Evolutionary conservation across 345 rosid genomes (phyloP).

Genomic region (Ailanthus altissimus): DNA sequence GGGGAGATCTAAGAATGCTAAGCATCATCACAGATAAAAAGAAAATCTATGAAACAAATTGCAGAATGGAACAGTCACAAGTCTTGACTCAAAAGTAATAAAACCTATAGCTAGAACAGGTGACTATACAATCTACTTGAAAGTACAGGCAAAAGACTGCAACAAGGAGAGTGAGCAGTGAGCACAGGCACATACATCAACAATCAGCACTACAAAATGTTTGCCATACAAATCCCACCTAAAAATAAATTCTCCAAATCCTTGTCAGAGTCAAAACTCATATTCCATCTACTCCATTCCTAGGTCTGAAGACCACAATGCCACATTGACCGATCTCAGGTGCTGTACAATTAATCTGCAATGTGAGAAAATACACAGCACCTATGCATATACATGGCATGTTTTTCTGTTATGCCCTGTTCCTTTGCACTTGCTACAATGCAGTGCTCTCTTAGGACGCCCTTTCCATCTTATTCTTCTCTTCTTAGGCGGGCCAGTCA

Average conservation of each 20-base stretch:
- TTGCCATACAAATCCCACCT: neutral
- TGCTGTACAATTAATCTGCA: constrained; percentile 13
- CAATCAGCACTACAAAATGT: neutral
- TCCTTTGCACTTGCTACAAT: constrained; percentile 56
- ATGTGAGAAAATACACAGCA: neutral
- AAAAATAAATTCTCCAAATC: constrained; percentile 5
- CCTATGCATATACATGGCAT: constrained; percentile 37
- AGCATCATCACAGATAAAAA: neutral
- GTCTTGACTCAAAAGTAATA: neutral
- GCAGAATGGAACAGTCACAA: neutral
- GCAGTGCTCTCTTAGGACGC: constrained; percentile 39
- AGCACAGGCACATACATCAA: neutral
- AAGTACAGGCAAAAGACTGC: constrained; percentile 1
- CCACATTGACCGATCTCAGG: constrained; percentile 8
- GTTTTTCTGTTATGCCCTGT: constrained; percentile 54
- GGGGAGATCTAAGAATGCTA: neutral
- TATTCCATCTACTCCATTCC: constrained; percentile 10
- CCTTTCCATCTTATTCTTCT: constrained; percentile 34
- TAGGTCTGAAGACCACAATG: neutral
- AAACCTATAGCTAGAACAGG: constrained; percentile 4
- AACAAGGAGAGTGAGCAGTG: neutral
- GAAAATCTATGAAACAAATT: neutral
- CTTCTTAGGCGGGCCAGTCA: constrained; percentile 32
- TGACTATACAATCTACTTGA: constrained; percentile 1
- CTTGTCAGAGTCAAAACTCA: neutral